Conservation (phyloP, 2,329 filamentous ascomycete species). For the Alternaria metachromatica region DNA sequence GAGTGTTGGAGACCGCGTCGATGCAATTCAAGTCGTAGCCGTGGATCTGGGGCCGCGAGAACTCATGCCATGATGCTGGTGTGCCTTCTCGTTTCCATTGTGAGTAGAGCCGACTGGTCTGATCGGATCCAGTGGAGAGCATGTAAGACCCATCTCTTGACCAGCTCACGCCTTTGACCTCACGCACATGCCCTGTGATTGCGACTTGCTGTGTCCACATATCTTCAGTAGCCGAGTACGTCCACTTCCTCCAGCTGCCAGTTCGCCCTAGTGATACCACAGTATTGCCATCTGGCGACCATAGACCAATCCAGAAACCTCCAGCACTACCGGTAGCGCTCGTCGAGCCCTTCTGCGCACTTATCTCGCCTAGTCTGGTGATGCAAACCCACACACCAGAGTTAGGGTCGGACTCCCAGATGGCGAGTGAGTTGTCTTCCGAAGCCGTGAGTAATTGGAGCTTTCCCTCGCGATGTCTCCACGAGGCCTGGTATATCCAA, state of each 20-base stretch:
- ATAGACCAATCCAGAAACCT: conserved; percentile 95
- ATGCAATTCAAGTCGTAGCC: conserved; percentile 98
- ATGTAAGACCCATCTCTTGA: conserved; percentile 81
- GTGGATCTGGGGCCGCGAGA: conserved; percentile 94
- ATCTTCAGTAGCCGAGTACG: conserved; percentile 65
- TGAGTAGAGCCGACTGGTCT: conserved; percentile 88
- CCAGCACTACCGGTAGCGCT: conserved; percentile 95
- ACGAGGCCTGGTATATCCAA: conserved; percentile 92
- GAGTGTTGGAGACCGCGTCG: conserved; percentile 72
- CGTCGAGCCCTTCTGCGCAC: conserved; percentile 91
- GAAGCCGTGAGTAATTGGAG: conserved; percentile 85
- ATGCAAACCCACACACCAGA: conserved; percentile 92
- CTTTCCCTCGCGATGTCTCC: conserved; percentile 65
- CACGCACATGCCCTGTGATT: conserved; percentile 81
- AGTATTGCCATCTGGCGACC: conserved; percentile 77
- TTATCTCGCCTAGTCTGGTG: conserved; percentile 89
- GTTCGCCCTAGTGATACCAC: conserved; percentile 87
- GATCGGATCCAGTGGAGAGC: conserved; percentile 87
- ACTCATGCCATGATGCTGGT: conserved; percentile 83
- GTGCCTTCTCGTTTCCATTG: conserved; percentile 67
- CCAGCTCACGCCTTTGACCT: conserved; percentile 86
- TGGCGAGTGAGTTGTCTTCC: conserved; percentile 90
- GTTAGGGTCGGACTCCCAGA: conserved; percentile 84
- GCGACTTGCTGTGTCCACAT: conserved; percentile 79
- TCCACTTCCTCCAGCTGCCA: conserved; percentile 92